phyloP scores from a whole-genome alignment of 169 alveolate species.

The Eimeria maxima region DNA sequence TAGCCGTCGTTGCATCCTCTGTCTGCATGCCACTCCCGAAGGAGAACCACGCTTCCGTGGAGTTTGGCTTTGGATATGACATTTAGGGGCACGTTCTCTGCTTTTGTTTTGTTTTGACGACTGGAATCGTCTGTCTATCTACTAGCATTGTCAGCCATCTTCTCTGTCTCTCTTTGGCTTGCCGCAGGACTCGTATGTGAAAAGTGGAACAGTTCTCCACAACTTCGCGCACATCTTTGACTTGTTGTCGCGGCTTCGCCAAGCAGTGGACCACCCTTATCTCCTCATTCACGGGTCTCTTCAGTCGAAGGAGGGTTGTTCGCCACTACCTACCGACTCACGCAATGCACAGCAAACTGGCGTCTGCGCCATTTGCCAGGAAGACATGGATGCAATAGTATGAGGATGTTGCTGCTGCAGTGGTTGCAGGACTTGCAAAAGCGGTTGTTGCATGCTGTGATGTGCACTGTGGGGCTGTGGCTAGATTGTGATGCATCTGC shows the following conservation, averaged over 20 bases:
- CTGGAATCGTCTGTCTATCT: background rate
- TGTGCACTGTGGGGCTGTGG: background rate
- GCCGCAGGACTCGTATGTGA: constrained; percentile 89
- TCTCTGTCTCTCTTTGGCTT: background rate
- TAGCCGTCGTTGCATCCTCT: background rate
- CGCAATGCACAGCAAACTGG: constrained; percentile 83
- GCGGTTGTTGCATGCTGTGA: background rate
- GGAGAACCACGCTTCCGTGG: background rate
- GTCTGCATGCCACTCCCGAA: background rate
- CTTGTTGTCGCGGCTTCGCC: constrained; percentile 93
- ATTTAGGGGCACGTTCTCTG: background rate
- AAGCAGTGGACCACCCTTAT: constrained; percentile 96
- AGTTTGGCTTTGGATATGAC: background rate
- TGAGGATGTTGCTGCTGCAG: background rate
- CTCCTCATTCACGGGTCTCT: constrained; percentile 92
- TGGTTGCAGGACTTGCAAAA: background rate
- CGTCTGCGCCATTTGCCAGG: constrained; percentile 90
- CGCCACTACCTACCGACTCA: constrained; percentile 85
- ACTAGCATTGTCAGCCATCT: background rate
- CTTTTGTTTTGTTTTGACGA: background rate
- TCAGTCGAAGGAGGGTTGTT: constrained; percentile 85
- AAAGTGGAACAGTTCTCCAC: constrained; percentile 92
- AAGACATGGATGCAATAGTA: constrained; percentile 76
- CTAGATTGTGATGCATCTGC: background rate
- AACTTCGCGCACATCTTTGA: constrained; percentile 96